Base-by-base conservation (phyloP, 2,329 filamentous ascomycete species). In the Alternaria alternata region DNA sequence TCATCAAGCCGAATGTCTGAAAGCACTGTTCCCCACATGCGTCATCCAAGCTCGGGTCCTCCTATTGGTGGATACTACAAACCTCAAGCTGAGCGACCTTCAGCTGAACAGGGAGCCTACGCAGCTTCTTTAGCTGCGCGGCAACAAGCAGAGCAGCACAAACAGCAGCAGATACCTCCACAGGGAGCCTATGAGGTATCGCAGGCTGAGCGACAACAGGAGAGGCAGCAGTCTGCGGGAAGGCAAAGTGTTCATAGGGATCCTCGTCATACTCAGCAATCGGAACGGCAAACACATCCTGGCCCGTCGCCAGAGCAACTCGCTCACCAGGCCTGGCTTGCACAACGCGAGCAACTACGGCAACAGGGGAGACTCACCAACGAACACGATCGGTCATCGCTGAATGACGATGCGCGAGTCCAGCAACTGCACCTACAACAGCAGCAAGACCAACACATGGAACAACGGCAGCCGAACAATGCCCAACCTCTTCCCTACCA, bases 1-100 rank as follows among this genome's bases (percentile, higher is more conserved):
- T 20, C 22, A 34, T 30, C 44, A 58, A 38, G 44, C 34, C 24
- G 39, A 12, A 54, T 53, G 5, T 38, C 39, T n/a, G 64, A 65
- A 46, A 63, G 65, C 14, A 18, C 26, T 42, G 36, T 55, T 48
- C 51, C 54, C 6, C 49, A 59, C 41, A 28, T 39, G 43, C 61
- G 51, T 41, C 65, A 68, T 54, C 42, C 26, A 44, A 49, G 52
- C 36, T 62, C 54, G 38, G 60, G 55, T 14, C 60, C 62, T 43
- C 66, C 67, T 42, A 51, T 62, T 8, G 69, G 59, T 41, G 70
- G 69, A n/a, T 73, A 73, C 47, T 74, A 71, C 49, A 65, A 71
- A 46, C 70, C 71, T 11, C 63, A 68, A 34, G 57, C 55, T 24
- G 56, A 55, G 26, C 55, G 54, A 20, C 39, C 61, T 36, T 16